Percentiles rank a stretch among this genome's conserved stretches.
Evolutionary conservation across 169 alveolate species (phyloP).

Genomic region (Babesia divergens): DNA sequence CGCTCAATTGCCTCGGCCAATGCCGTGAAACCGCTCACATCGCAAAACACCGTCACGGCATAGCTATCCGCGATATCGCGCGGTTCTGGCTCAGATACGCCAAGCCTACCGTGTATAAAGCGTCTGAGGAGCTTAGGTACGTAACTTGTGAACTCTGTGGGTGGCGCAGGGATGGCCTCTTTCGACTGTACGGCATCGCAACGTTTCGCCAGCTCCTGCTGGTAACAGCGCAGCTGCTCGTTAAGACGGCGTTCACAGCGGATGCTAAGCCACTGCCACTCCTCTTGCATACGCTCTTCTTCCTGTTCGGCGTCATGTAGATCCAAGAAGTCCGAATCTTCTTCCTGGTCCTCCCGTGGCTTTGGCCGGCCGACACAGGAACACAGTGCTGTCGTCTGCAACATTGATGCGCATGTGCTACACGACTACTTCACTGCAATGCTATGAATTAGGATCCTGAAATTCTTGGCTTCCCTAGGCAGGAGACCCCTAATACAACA

Average conservation of each 20-base stretch:
- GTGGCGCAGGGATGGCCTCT: neutral
- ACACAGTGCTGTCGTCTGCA: neutral
- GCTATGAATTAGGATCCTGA: too few species aligned
- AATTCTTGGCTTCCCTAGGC: too few species aligned
- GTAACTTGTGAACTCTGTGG: constrained; percentile 3
- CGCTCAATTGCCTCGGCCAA: constrained; percentile 72
- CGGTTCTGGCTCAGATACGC: neutral
- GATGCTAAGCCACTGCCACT: constrained; percentile 63
- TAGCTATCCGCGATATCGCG: constrained; percentile 39
- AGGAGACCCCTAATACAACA: too few species aligned
- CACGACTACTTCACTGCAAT: too few species aligned
- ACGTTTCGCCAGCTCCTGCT: constrained; percentile 5
- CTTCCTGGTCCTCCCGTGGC: neutral
- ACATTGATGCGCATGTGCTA: too few species aligned
- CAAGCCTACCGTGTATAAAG: constrained; percentile 7
- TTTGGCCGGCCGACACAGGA: constrained; percentile 13
- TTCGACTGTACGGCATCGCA: constrained; percentile 9
- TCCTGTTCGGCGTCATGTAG: constrained; percentile 25
- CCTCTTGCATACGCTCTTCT: constrained; percentile 37
- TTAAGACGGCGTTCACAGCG: constrained; percentile 56
- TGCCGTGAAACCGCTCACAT: constrained; percentile 81
- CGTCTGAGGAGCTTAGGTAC: constrained; percentile 31
- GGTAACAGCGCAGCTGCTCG: constrained; percentile 33
- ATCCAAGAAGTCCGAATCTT: constrained; percentile 33
- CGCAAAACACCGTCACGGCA: constrained; percentile 71